These are phyloP conservation scores for Atkinsonella texensis DNA, from an alignment of 2,329 filamentous ascomycete genomes.

Conservation along the genomic window DNA sequence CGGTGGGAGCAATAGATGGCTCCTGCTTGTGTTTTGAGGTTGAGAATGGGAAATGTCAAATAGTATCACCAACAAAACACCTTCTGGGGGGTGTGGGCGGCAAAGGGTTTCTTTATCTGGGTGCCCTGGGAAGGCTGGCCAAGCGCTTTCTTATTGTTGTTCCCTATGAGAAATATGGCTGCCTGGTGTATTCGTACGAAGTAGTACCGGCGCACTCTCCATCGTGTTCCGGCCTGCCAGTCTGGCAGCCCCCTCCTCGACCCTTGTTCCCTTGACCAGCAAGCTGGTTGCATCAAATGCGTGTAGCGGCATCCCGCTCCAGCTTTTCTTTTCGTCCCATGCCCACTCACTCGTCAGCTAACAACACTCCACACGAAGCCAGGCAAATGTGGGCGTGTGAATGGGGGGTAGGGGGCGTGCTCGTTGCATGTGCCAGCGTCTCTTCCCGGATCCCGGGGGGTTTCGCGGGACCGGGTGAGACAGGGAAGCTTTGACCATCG, in stretches of 20 bases:
- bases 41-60: background rate
- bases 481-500: background rate
- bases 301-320: slow-evolving; percentile 1
- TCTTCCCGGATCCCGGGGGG: slow-evolving; percentile 5
- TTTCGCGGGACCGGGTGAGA: slow-evolving; percentile 4
- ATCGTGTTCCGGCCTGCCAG: background rate
- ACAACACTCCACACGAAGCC: background rate
- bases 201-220: background rate
- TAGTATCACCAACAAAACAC: background rate
- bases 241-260: background rate
- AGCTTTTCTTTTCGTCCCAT: background rate
- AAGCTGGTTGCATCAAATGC: background rate
- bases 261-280: background rate
- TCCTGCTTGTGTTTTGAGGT: background rate
- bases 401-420: background rate
- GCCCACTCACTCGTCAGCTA: background rate
- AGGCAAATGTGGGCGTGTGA: background rate
- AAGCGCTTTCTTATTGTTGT: slow-evolving; percentile 1
- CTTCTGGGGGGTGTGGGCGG: background rate
- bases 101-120: slow-evolving; percentile 1
- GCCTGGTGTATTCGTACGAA: background rate
- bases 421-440: slow-evolving; percentile 7
- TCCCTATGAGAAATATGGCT: background rate
- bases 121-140: background rate
- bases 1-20: background rate